phyloP scores from a whole-genome alignment of 306 rosid genomes.

The Psophocarpus tetragonolobus region DNA sequence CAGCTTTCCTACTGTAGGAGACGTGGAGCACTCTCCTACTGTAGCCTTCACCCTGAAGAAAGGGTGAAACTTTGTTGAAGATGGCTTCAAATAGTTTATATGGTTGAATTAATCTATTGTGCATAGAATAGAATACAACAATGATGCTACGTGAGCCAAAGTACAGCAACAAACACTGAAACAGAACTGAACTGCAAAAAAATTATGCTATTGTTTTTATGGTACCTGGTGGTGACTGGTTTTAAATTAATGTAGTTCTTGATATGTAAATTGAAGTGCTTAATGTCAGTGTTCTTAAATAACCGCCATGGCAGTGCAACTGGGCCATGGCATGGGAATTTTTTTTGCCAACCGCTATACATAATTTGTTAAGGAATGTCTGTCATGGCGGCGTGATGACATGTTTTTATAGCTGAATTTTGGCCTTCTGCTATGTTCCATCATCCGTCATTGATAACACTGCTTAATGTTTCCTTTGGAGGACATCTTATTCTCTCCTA shows the following conservation, averaged over 20 bases:
- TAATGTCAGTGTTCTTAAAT: too few relatives aligned
- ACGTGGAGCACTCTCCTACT: neutral
- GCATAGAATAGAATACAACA: neutral
- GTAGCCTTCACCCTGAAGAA: neutral
- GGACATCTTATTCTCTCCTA: neutral
- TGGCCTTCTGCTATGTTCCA: too few relatives aligned
- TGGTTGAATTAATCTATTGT: neutral
- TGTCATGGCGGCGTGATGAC: too few relatives aligned
- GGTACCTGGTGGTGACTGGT: conserved; percentile 1
- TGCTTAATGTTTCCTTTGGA: neutral
- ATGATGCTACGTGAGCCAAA: neutral
- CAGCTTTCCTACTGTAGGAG: neutral
- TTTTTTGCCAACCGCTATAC: too few relatives aligned
- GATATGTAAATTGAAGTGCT: neutral
- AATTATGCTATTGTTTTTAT: neutral
- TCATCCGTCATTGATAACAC: too few relatives aligned
- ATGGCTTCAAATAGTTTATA: neutral
- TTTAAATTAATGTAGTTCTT: neutral
- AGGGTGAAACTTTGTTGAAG: neutral
- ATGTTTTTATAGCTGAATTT: too few relatives aligned
- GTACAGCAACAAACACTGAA: neutral
- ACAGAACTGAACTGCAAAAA: neutral
- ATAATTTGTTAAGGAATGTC: too few relatives aligned
- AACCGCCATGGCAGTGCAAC: too few relatives aligned
- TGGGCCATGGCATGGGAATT: too few relatives aligned